Evolutionary conservation across 2,329 filamentous ascomycete genomes (phyloP).

Genomic region (Trichoderma oligosporum): DNA sequence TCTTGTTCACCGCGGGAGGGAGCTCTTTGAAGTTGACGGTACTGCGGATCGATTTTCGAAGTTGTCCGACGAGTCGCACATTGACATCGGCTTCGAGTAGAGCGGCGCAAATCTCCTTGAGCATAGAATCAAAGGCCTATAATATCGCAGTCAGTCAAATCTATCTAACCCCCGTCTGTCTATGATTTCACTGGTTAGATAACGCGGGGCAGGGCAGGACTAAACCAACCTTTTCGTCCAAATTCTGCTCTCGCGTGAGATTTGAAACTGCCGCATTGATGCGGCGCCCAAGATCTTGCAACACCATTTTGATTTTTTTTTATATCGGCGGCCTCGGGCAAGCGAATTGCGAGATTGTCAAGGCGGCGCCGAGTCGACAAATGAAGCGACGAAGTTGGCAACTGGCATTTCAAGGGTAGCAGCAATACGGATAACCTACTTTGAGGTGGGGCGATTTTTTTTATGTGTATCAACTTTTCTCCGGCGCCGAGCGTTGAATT

Average conservation of each 20-base stretch:
- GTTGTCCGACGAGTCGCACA: conserved; percentile 82
- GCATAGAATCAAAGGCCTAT: conserved; percentile 92
- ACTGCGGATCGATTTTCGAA: conserved; percentile 87
- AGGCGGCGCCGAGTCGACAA: conserved; percentile 1
- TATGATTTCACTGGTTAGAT: conserved; percentile 2
- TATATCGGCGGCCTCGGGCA: background rate
- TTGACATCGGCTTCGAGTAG: conserved; percentile 97
- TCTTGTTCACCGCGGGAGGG: conserved; percentile 91
- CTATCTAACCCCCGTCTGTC: too few species aligned
- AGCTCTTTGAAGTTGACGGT: conserved; percentile 94
- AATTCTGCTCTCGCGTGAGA: conserved; percentile 83
- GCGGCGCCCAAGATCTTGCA: conserved; percentile 96
- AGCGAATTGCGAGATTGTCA: conserved; percentile 1
- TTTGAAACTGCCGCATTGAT: conserved; percentile 96
- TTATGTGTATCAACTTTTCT: conserved; percentile 17
- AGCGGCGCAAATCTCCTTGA: conserved; percentile 96
- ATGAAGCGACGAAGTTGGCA: conserved; percentile 14
- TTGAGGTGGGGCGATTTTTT: conserved; percentile 12
- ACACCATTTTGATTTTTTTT: conserved; percentile 66
- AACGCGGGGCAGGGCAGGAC: conserved; percentile 10
- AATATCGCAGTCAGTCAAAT: background rate
- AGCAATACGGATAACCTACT: too few species aligned
- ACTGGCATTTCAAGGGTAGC: conserved; percentile 21
- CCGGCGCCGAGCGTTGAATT: conserved; percentile 1
- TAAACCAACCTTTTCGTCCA: conserved; percentile 81